Conservation (phyloP, 352 stramenopile genomes). For the Saprolegnia diclina region DNA sequence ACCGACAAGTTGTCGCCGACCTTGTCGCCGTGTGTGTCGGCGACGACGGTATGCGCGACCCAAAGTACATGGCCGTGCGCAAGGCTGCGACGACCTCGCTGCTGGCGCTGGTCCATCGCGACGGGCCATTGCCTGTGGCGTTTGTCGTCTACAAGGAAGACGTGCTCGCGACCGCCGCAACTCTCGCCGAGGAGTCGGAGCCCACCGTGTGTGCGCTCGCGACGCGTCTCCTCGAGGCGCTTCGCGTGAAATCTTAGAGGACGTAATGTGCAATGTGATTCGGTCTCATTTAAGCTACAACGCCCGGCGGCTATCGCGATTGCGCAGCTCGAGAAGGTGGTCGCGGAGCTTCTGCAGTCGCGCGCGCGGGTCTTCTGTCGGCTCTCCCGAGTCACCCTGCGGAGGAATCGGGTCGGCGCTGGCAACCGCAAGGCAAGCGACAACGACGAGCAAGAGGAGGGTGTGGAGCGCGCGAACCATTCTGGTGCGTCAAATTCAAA, state of each 20-base stretch:
- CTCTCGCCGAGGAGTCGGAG: constrained; percentile 7
- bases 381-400: neutral
- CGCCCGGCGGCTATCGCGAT: neutral
- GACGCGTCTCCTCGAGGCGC: neutral
- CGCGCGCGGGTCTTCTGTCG: neutral
- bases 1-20: constrained; percentile 32
- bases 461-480: too few species aligned
- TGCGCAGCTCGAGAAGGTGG: neutral
- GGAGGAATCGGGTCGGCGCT: neutral
- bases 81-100: constrained; percentile 50
- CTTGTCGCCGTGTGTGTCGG: constrained; percentile 46
- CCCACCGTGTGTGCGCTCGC: constrained; percentile 15
- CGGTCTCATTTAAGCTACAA: neutral
- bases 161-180: neutral
- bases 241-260: neutral
- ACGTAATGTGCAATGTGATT: neutral
- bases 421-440: neutral
- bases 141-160: constrained; percentile 25
- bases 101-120: constrained; percentile 29
- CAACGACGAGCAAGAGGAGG: too few species aligned
- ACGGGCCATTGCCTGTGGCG: neutral
- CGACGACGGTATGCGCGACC: constrained; percentile 49
- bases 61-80: constrained; percentile 67
- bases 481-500: too few species aligned
- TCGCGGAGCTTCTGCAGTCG: constrained; percentile 1